Evolutionary conservation across 768 basidiomycete species (phyloP), one percentile per base, ranked within the genome.

Genomic region (Tulasnella sp.): DNA sequence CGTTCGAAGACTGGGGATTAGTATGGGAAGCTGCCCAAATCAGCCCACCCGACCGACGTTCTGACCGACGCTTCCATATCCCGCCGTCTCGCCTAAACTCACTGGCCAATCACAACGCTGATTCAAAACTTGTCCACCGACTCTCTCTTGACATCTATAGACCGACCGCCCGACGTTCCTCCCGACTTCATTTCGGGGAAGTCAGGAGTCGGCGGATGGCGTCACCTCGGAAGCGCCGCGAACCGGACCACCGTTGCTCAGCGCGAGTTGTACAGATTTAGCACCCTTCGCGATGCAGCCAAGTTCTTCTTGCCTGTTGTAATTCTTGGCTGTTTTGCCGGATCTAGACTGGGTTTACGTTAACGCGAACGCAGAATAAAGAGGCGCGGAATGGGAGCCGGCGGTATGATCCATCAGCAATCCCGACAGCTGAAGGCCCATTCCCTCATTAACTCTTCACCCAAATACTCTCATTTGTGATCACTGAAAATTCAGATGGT

Each of bases 331-430:
- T 37, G 64, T 69, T 69, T 69, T n/a, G 64, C 31, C 64, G 5
- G 64, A 69, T 69, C 64, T 28, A 12, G 34, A 14, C 64, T 34
- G 50, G n/a, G n/a, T 54, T 54, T 54, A 54, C 50, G 50, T 54
- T 54, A 54, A 69, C 64, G 64, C 11, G 28, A 37, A 69, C 14
- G 31, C 64, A 69, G 64, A 69, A 69, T 69, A 69, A 69, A 69
- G n/a, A 69, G n/a, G 14, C n/a, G 31, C 28, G 7, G 12, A 28
- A 37, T 1, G 34, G 14, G n/a, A 37, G 64, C 64, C 34, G 64
- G n/a, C 31, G 64, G 64, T 0, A 69, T 37, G 64, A 31, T 69
- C 64, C n/a, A 12, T 16, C 64, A 69, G 64, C 64, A 69, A 69
- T 3, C 46, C 7, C 41, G 54, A 6, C 0, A 40, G 74, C 40